phyloP scores from a whole-genome alignment of 495 filamentous ascomycete species.

The Talaromyces wortmannii region DNA sequence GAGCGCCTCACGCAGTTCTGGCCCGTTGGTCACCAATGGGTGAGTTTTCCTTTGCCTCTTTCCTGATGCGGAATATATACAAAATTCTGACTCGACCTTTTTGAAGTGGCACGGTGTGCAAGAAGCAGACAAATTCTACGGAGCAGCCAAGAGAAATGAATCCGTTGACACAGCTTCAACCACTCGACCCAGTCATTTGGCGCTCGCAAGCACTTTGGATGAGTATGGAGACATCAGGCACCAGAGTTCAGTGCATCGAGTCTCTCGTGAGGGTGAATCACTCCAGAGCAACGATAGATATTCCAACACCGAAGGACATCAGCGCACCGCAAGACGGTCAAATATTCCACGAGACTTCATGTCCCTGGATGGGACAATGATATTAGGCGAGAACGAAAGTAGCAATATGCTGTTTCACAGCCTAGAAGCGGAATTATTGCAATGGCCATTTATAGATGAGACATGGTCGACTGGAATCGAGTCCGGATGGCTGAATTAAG shows the following conservation, averaged over 20 bases:
- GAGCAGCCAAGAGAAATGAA: constrained; percentile 25
- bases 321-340: background rate
- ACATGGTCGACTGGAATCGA: constrained; percentile 35
- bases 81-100: background rate
- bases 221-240: constrained; percentile 37
- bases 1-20: constrained; percentile 30
- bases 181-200: constrained; percentile 21
- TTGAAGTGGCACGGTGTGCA: constrained; percentile 33
- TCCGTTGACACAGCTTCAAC: constrained; percentile 10
- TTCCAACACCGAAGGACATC: background rate
- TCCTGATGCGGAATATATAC: background rate
- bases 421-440: constrained; percentile 33
- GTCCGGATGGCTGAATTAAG: constrained; percentile 10
- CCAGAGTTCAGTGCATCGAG: background rate
- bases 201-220: constrained; percentile 30
- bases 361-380: too few species aligned
- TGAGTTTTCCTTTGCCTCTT: constrained; percentile 6
- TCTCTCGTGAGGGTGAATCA: background rate
- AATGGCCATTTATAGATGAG: constrained; percentile 39
- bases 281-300: constrained; percentile 6
- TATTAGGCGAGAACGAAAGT: background rate
- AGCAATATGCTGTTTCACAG: constrained; percentile 11
- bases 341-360: background rate
- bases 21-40: constrained; percentile 36
- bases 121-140: constrained; percentile 35